Conservation (phyloP, 441 rosid species). For the Populus trichocarpa region DNA sequence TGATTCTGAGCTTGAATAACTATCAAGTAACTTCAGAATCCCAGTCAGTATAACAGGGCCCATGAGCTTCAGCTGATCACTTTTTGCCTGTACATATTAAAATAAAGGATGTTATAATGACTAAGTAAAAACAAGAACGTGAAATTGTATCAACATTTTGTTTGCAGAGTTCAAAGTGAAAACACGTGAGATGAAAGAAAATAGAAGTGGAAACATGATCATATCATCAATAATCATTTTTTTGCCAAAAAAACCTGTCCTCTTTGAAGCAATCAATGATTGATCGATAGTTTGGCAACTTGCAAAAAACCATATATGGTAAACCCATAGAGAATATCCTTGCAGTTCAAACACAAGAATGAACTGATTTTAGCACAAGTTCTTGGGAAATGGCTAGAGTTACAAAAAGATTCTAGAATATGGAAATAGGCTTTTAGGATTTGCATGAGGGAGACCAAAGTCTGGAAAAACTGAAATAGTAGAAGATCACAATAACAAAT, state of each 20-base stretch:
- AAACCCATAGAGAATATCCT: neutral
- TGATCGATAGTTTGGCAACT: neutral
- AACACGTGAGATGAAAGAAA: neutral
- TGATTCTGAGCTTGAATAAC: slow-evolving; percentile 67
- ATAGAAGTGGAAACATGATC: neutral
- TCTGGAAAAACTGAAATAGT: neutral
- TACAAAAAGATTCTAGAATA: neutral
- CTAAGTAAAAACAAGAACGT: neutral
- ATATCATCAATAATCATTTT: neutral
- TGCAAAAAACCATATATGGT: neutral
- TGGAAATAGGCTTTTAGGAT: neutral
- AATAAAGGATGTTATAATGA: slow-evolving; percentile 1
- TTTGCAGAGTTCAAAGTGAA: neutral
- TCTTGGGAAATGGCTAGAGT: neutral
- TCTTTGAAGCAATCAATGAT: neutral
- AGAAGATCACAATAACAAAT: neutral
- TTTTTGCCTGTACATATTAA: slow-evolving; percentile 58
- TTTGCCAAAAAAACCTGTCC: neutral
- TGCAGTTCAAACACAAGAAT: neutral
- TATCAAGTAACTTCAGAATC: slow-evolving; percentile 86
- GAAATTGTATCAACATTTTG: neutral
- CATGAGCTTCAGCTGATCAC: slow-evolving; percentile 86
- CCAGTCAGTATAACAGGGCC: slow-evolving; percentile 88
- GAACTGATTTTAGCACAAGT: neutral
- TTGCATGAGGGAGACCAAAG: neutral